Evolutionary conservation across 805 yeast species (phyloP).

Genomic region (Zygosaccharomyces gambellarensis): DNA sequence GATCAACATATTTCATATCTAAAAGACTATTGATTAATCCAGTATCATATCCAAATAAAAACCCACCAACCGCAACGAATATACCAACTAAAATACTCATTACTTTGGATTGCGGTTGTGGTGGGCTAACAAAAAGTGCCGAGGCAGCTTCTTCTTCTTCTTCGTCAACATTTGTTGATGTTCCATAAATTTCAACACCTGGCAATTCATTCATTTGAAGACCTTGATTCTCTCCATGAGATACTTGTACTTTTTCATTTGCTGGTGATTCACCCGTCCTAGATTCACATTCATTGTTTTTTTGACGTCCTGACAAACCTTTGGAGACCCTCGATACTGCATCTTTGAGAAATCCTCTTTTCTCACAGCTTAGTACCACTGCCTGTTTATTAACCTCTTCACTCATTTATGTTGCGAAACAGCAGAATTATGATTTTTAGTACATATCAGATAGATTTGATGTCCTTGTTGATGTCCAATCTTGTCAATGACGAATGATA

Average conservation of each 20-base stretch:
- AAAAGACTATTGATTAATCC: slow-evolving; percentile 75
- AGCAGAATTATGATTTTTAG: background rate
- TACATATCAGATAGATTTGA: slow-evolving; percentile 1
- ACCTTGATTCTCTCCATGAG: background rate
- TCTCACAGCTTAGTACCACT: slow-evolving; percentile 10
- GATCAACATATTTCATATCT: slow-evolving; percentile 66
- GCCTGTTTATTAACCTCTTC: slow-evolving; percentile 6
- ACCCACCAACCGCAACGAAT: slow-evolving; percentile 88
- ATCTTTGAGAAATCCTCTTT: slow-evolving; percentile 11
- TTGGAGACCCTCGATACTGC: slow-evolving; percentile 11
- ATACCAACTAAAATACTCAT: slow-evolving; percentile 71
- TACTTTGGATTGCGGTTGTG: slow-evolving; percentile 44
- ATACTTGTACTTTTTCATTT: background rate
- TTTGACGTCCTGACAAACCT: slow-evolving; percentile 13
- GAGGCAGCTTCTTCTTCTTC: slow-evolving; percentile 17
- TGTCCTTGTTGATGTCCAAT: background rate
- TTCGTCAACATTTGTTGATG: background rate
- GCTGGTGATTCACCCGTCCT: background rate
- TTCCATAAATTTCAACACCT: slow-evolving; percentile 5
- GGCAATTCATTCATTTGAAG: slow-evolving; percentile 4
- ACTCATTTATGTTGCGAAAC: slow-evolving; percentile 4
- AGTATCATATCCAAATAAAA: slow-evolving; percentile 85
- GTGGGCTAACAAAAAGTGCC: slow-evolving; percentile 26
- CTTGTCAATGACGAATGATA: background rate
- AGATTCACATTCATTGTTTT: slow-evolving; percentile 1